Base-by-base conservation (phyloP, 2,329 filamentous ascomycete species). In the Pezicula neosporulosa region DNA sequence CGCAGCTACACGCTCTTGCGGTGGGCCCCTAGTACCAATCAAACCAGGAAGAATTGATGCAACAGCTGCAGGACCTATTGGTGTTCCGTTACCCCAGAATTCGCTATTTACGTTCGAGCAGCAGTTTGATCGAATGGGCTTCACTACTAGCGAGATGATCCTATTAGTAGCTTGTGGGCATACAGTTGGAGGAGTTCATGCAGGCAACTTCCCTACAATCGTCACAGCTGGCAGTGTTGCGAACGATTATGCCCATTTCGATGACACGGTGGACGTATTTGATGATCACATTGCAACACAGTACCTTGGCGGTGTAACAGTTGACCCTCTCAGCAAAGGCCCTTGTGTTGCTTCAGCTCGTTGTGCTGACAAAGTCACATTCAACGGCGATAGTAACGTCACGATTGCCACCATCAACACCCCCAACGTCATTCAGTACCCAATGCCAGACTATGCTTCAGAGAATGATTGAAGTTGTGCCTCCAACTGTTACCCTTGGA, bases 391-490 rank as follows among this genome's bases (percentile, higher is more conserved):
- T 59, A 63, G 66, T 2, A 85, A 85, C 64, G 73, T 66, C 13
- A 85, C 82, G 3, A 72, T 85, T 57, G 63, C 63, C 5, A 66
- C 72, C 1, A 63, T 85, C 70, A 63, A 71, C 4, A 70, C 76
- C 49, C 49, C 60, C 72, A 0, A 59, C 66, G 1, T 66, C 65
- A 10, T 84, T 82, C 66, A 67, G 67, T 37, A 70, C 59, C 18
- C 67, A 70, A 16, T 86, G 82, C 64, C 67, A 71, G 56, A 68
- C 63, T 4, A 72, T 84, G 16, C 66, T 85, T 37, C 77, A 81
- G 61, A 78, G 77, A 61, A 78, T 85, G 81, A 81, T 85, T 52
- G 78, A 86, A n/a, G 71, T 76, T 4, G 80, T 85, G 0, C 81
- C 81, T 2, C 61, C 66, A 3, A 70, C 69, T 3, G 77, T 82